Conservation (phyloP, 495 filamentous ascomycete species). For the Aspergillus nanangensis region DNA sequence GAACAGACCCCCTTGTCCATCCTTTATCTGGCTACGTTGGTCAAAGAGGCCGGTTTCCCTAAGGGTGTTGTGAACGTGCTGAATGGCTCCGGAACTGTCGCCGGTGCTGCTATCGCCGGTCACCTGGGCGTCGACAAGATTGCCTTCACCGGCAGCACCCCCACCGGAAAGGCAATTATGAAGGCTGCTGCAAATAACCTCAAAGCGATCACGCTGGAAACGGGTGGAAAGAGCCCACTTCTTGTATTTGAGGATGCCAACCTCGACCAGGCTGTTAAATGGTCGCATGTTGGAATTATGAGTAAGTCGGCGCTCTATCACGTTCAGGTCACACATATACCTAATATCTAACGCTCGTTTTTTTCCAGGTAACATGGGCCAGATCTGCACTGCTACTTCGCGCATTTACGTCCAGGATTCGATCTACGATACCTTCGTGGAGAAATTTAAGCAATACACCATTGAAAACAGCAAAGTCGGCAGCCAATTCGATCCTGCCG, state of each 20-base stretch:
- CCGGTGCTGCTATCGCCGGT: conserved; percentile 73
- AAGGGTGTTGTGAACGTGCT: conserved; percentile 89
- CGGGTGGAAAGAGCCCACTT: conserved; percentile 85
- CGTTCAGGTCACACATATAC: too few species aligned
- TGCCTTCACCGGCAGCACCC: conserved; percentile 87
- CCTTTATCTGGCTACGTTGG: conserved; percentile 75
- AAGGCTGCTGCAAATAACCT: conserved; percentile 80
- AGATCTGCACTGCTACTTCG: neutral
- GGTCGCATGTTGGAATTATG: conserved; percentile 76
- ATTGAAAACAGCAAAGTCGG: conserved; percentile 64
- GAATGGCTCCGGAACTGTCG: conserved; percentile 74
- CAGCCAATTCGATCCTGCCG: conserved; percentile 71
- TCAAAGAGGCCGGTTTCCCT: conserved; percentile 89
- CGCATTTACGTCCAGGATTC: neutral
- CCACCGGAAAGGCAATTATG: conserved; percentile 86
- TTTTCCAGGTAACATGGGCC: too few species aligned
- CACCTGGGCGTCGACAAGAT: conserved; percentile 86
- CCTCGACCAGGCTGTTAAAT: conserved; percentile 85
- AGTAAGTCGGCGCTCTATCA: too few species aligned
- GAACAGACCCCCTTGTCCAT: conserved; percentile 91
- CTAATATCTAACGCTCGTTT: neutral
- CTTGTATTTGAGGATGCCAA: conserved; percentile 87
- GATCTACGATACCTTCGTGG: conserved; percentile 80
- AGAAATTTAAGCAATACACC: conserved; percentile 71
- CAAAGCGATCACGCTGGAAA: conserved; percentile 95